A percentile compares a stretch with the other conserved stretches of the same genome.
These are phyloP conservation scores for Aspergillus nidulans DNA, from an alignment of 495 filamentous ascomycete genomes.

Conservation along the genomic window DNA sequence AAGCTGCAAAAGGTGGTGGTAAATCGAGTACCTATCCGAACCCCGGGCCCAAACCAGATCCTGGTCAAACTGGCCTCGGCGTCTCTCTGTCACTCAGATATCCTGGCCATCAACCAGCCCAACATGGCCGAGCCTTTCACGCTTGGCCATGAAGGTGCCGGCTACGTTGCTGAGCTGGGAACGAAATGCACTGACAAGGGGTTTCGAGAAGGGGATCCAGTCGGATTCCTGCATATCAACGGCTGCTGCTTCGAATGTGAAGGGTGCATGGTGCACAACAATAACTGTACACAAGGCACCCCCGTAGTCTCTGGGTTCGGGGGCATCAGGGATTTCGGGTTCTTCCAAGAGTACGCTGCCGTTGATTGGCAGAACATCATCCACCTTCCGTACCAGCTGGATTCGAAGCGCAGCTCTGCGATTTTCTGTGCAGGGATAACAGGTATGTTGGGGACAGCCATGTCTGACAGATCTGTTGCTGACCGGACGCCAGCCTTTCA, in stretches of 20 bases:
- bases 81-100: constrained; percentile 10
- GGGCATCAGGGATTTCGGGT: constrained; percentile 5
- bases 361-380: constrained; percentile 6
- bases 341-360: constrained; percentile 8
- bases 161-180: constrained; percentile 2
- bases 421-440: constrained; percentile 15
- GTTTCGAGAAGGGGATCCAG: constrained; percentile 9
- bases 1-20: constrained; percentile 9
- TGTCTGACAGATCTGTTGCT: not conserved
- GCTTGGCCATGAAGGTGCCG: constrained; percentile 12
- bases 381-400: not conserved
- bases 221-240: constrained; percentile 12
- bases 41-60: constrained; percentile 6
- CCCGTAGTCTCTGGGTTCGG: not conserved
- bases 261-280: constrained; percentile 10
- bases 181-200: not conserved
- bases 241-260: constrained; percentile 13
- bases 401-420: not conserved
- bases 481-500: constrained; percentile 3
- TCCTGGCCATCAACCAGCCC: not conserved
- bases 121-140: constrained; percentile 2
- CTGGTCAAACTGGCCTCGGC: constrained; percentile 10
- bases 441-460: not conserved
- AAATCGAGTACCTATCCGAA: constrained; percentile 8
- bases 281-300: constrained; percentile 4